Evolutionary conservation across 352 stramenopile species (phyloP).

Genomic region (Globisporangium splendens): DNA sequence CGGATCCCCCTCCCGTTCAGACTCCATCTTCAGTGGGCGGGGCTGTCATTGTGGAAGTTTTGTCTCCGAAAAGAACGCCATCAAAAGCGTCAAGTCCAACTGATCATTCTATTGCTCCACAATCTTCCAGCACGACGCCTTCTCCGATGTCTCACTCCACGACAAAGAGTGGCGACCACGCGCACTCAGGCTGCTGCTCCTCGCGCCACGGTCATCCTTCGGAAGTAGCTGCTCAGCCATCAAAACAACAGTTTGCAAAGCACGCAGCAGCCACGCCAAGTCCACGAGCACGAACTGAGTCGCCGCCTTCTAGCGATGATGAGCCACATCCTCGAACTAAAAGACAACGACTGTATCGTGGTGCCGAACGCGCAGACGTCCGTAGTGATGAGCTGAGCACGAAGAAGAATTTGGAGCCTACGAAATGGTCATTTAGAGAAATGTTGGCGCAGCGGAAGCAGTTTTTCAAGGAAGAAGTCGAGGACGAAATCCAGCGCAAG

Average conservation of each 20-base stretch:
- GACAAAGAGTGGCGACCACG: not conserved
- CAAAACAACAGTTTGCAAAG: no score
- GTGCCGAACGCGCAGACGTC: not conserved
- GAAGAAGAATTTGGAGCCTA: not conserved
- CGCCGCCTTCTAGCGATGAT: no score
- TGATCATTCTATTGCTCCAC: no score
- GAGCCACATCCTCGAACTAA: slow-evolving; percentile 3
- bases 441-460: slow-evolving; percentile 33
- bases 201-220: not conserved
- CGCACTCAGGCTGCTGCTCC: not conserved
- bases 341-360: slow-evolving; percentile 8
- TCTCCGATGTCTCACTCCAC: not conserved
- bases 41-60: not conserved
- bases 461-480: slow-evolving; percentile 42
- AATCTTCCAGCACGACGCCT: no score
- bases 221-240: no score
- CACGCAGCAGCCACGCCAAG: not conserved
- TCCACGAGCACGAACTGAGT: slow-evolving; percentile 6
- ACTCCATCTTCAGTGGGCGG: not conserved
- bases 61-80: not conserved
- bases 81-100: not conserved
- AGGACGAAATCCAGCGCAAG: slow-evolving; percentile 23
- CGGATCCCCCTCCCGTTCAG: not conserved
- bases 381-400: not conserved
- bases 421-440: slow-evolving; percentile 37